These are phyloP conservation scores for Allium sativum DNA, from an alignment of 106 monocot genomes.

Conservation along the genomic window DNA sequence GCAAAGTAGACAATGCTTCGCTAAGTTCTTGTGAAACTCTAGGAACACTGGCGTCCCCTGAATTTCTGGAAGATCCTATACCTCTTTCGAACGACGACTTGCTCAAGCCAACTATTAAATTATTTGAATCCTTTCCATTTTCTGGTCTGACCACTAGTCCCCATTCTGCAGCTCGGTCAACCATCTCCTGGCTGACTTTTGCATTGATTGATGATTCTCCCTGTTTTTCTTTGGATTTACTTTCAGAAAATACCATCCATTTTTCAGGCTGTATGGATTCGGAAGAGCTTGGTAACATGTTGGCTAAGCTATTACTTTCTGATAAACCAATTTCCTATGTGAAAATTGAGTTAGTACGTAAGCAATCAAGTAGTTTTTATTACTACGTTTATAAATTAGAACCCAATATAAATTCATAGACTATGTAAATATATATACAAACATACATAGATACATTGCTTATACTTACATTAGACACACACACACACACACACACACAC, in stretches of 20 bases:
- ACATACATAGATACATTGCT: no score
- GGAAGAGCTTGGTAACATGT: constrained; percentile 9
- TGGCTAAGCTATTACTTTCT: neutral
- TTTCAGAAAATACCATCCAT: constrained; percentile 47
- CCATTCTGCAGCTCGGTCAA: constrained; percentile 21
- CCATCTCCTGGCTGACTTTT: constrained; percentile 1
- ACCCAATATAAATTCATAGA: no score
- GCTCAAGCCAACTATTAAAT: constrained; percentile 2
- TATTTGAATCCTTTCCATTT: neutral
- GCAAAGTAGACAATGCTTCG: constrained; percentile 66
- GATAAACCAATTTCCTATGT: neutral
- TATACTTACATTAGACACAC: no score
- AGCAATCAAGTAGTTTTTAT: no score
- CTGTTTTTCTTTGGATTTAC: constrained; percentile 17
- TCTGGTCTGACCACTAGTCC: constrained; percentile 20
- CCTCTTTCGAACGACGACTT: constrained; percentile 18
- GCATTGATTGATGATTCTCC: constrained; percentile 10
- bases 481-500: no score
- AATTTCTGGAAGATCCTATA: constrained; percentile 6
- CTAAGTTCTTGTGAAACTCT: constrained; percentile 72
- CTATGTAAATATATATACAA: no score
- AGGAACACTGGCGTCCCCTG: constrained; percentile 28
- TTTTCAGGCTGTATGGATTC: constrained; percentile 16
- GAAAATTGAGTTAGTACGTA: neutral
- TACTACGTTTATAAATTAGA: no score